Evolutionary conservation across 2,329 filamentous ascomycete species (phyloP), one percentile per base, ranked within the genome.

Genomic region (Fusarium papillatum): DNA sequence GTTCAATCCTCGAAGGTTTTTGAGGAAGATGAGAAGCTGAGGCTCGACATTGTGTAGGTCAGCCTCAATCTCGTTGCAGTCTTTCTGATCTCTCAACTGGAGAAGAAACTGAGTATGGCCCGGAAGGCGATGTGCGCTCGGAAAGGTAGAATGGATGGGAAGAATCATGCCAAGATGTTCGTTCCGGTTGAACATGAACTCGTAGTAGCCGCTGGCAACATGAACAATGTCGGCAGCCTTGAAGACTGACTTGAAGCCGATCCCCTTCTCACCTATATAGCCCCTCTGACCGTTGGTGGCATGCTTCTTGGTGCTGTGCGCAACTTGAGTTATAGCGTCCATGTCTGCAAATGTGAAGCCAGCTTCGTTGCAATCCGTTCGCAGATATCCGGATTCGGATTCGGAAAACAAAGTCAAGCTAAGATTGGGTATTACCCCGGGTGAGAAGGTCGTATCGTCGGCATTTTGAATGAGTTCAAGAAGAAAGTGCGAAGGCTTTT

Each of bases 401-500:
- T 38, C 36, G 0, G 31, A 24, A 10, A 34, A 60, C 22, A 60
- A 41, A 2, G 22, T 60, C 7, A 60, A 2, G 3, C 57, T 6
- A 4, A 60, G 57, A 2, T 6, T 29, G 1, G 57, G 57, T 5
- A 10, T 14, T 1, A 60, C 57, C 3, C 34, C 22, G 4, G 57
- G 24, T 2, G 1, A 41, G 10, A 61, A 61, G 0, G 2, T 61
- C 0, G n/a, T 39, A 11, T 61, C 57, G 22, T 61, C 57, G 14
- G 57, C 57, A 61, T 61, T 61, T 16, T 61, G 57, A 14, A 60
- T 29, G 9, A 60, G 57, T 26, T 60, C 57, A 1, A 60, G 57
- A 14, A 60, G 36, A 6, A 60, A 60, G 10, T 60, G 57, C 2
- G 57, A 39, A 24, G 57, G 22, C 0, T 60, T 38, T 13, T 60